phyloP scores from a whole-genome alignment of 2,329 filamentous ascomycete genomes.

The Davidsoniella australis region DNA sequence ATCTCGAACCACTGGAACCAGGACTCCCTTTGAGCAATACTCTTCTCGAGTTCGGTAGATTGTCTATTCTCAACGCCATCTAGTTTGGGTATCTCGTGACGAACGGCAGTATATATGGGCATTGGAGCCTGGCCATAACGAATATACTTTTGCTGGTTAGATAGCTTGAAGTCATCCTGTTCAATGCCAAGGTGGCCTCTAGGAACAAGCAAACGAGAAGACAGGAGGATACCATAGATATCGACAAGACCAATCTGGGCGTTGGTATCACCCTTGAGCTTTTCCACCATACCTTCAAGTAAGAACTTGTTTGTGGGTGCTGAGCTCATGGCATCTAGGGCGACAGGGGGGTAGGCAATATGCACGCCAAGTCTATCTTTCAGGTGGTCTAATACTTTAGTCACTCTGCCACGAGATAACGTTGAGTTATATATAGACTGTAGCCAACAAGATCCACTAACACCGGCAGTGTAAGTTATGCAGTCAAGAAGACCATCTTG shows the following conservation, averaged over 20 bases:
- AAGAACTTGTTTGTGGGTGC: slow-evolving; percentile 88
- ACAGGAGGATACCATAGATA: slow-evolving; percentile 74
- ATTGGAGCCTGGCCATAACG: slow-evolving; percentile 67
- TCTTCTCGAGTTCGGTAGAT: slow-evolving; percentile 30
- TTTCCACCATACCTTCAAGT: slow-evolving; percentile 76
- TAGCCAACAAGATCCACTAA: slow-evolving; percentile 92
- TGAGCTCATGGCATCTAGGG: slow-evolving; percentile 63
- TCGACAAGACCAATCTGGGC: slow-evolving; percentile 85
- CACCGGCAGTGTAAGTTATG: slow-evolving; percentile 83
- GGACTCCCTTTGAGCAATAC: slow-evolving; percentile 40
- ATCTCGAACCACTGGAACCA: slow-evolving; percentile 99
- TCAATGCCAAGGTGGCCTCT: slow-evolving; percentile 48
- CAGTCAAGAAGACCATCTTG: slow-evolving; percentile 88
- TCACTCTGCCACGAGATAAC: slow-evolving; percentile 45
- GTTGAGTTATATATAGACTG: slow-evolving; percentile 77
- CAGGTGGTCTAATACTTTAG: slow-evolving; percentile 61
- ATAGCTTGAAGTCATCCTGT: slow-evolving; percentile 72
- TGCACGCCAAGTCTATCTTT: slow-evolving; percentile 74
- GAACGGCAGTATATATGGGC: slow-evolving; percentile 88
- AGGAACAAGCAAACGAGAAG: slow-evolving; percentile 69
- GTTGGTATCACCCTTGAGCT: slow-evolving; percentile 61
- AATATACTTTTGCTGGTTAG: slow-evolving; percentile 63
- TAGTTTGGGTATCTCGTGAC: slow-evolving; percentile 70
- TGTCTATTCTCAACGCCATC: slow-evolving; percentile 16
- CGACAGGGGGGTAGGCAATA: slow-evolving; percentile 79